Base-by-base conservation (phyloP, 148 eudicot species). In the Persicaria maculosa region DNA sequence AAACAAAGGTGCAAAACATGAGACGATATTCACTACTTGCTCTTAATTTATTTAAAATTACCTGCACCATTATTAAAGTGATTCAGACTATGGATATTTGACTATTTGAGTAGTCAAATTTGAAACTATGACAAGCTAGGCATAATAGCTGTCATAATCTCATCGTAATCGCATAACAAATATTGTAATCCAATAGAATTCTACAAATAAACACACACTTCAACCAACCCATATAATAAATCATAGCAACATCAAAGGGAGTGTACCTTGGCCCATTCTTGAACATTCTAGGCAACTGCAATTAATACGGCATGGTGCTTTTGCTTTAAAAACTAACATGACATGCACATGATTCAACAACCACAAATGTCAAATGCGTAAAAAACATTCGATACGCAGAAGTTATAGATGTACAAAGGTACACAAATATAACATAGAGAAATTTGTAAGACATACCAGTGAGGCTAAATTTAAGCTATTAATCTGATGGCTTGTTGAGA, bases 241-340 rank as follows among this genome's bases (percentile, higher is more conserved):
- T 55, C 16, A 16, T 44, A 52, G 6, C 46, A 70, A 72, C 44
- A 72, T 17, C 36, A 62, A 1, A 22, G 44, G 11, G 47, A 16
- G 20, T 12, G 11, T 81, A 93, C 98, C 97, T 91, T 91, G 15
- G 97, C 76, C 80, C 98, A 93, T 47, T 97, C 97, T 82, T 93
- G 95, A 1, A 97, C 98, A 73, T 89, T 93, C 79, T 91, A 95
- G 11, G 98, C 97, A 59, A 93, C 89, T 16, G 93, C 91, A 73
- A 91, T 93, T 17, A 93, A 83, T 0, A 97, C 98, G 16, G 98
- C 97, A 67, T 89, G 97, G 80, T 81, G 97, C 71, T 88, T 90
- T 81, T 87, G 93, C 96, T 93, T n/a, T n/a, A 50, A 4, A 50
- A 12, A 14, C 4, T 4, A 14, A 50, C 14, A 16, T 50, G 14